Evolutionary conservation across 2,329 filamentous ascomycete genomes (phyloP).

Genomic region (Annulohypoxylon truncatum): DNA sequence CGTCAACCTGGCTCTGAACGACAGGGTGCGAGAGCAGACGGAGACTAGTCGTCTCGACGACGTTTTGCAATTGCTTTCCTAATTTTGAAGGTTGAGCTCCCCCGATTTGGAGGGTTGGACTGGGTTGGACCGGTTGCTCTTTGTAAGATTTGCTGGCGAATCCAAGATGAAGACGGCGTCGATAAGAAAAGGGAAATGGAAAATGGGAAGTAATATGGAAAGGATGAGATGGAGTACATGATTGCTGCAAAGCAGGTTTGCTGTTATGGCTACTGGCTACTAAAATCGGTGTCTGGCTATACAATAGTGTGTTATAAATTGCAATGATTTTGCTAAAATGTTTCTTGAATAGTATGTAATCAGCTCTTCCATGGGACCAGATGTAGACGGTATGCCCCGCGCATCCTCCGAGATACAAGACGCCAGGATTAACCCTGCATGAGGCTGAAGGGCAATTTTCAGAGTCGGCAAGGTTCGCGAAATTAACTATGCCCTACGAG

Average conservation of each 20-base stretch:
- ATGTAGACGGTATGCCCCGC: neutral
- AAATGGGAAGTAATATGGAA: neutral
- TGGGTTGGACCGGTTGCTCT: neutral
- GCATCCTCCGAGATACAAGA: neutral
- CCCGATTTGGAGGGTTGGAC: neutral
- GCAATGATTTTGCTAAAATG: neutral
- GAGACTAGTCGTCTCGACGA: constrained; percentile 55
- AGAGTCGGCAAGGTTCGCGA: neutral
- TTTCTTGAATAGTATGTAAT: neutral
- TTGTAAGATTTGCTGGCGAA: neutral
- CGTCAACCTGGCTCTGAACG: constrained; percentile 82
- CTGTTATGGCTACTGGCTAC: neutral
- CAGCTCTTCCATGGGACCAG: neutral
- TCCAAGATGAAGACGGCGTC: constrained; percentile 1
- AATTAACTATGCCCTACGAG: neutral
- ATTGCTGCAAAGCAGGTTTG: constrained; percentile 17
- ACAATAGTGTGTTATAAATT: neutral
- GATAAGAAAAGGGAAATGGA: neutral
- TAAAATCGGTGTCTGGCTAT: neutral
- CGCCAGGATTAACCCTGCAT: neutral
- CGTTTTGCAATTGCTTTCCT: constrained; percentile 60
- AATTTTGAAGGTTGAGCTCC: neutral
- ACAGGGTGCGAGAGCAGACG: constrained; percentile 70
- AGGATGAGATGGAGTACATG: neutral
- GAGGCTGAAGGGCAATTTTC: neutral